Evolutionary conservation across 2,329 filamentous ascomycete genomes (phyloP).

Genomic region (Ophiostoma tasmaniense): DNA sequence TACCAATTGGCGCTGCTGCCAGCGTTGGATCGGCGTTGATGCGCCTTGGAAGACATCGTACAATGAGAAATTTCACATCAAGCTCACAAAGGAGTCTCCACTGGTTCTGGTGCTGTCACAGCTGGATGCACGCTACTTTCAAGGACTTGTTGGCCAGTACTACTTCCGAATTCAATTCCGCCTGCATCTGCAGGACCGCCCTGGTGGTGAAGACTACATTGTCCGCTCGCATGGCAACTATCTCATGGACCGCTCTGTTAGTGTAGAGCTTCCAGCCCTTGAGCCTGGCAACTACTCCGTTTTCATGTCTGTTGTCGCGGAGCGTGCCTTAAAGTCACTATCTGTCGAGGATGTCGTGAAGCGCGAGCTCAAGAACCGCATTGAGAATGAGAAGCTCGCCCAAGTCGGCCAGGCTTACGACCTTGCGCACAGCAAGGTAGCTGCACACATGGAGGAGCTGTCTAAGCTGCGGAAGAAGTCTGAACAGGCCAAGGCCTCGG

Average conservation of each 20-base stretch:
- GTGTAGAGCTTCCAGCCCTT: slow-evolving; percentile 61
- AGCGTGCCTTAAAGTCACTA: slow-evolving; percentile 41
- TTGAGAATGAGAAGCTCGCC: slow-evolving; percentile 71
- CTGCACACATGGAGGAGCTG: slow-evolving; percentile 28
- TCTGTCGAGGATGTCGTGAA: slow-evolving; percentile 60
- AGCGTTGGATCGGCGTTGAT: slow-evolving; percentile 33
- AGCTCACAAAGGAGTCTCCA: slow-evolving; percentile 39
- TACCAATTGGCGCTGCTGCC: slow-evolving; percentile 46
- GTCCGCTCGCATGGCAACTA: slow-evolving; percentile 46
- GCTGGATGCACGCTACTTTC: slow-evolving; percentile 50
- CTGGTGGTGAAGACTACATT: slow-evolving; percentile 42
- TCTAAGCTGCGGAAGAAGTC: slow-evolving; percentile 42
- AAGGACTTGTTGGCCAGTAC: slow-evolving; percentile 50
- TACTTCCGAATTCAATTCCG: slow-evolving; percentile 46
- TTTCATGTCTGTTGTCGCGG: slow-evolving; percentile 64
- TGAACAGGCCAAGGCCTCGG: slow-evolving; percentile 40
- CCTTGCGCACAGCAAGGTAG: slow-evolving; percentile 55
- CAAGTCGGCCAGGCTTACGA: slow-evolving; percentile 63
- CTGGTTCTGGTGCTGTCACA: slow-evolving; percentile 50
- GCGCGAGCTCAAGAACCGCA: slow-evolving; percentile 48
- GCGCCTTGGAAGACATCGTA: slow-evolving; percentile 51
- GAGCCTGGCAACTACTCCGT: slow-evolving; percentile 68
- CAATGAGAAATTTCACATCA: slow-evolving; percentile 47
- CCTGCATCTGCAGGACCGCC: slow-evolving; percentile 38
- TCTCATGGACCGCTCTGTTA: slow-evolving; percentile 64